Evolutionary conservation across 2,329 filamentous ascomycete genomes (phyloP), one percentile per base, ranked within the genome.

Genomic region (Sarocladium oryzae): DNA sequence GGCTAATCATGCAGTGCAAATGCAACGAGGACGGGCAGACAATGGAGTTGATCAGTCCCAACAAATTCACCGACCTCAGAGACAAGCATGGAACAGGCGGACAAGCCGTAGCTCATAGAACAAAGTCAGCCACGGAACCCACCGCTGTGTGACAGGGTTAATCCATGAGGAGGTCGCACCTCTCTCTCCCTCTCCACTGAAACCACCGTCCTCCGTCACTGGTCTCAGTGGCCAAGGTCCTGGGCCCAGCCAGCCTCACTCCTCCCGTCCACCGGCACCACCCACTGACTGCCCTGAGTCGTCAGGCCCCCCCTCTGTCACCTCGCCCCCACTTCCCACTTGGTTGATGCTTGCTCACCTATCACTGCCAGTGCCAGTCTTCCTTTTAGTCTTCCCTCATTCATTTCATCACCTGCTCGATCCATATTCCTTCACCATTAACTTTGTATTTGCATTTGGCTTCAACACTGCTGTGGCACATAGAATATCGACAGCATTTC

Each of bases 271-370:
- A n/a, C n/a, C n/a, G n/a, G n/a, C n/a, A n/a, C 36, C 36, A 13
- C 13, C 16, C 16, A 8, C 11, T 20, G 21, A 21, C 7, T 13
- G 36, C 11, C 20, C 16, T 48, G 10, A 48, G 43, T 30, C 43
- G 24, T 33, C 43, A 48, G 43, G 43, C 43, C 33, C 43, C 28
- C 33, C 43, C 43, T 48, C 43, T 23, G 43, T 48, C 43, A 48
- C 43, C 18, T 16, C 4, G 7, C 40, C 43, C 43, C 43, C 43
- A 32, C 24, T 48, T 48, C 43, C 46, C 33, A 40, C 46, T 40
- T 35, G 18, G 36, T 36, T 40, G 50, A 24, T 49, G 38, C 49
- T 48, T 26, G n/a, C 11, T 38, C 51, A 52, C 38, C 50, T 46
- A 15, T 20, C n/a, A 30, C 43, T 9, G 45, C 49, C 43, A 23